Conservation (phyloP, 805 yeast species). For the Candida ascalaphidarum region DNA sequence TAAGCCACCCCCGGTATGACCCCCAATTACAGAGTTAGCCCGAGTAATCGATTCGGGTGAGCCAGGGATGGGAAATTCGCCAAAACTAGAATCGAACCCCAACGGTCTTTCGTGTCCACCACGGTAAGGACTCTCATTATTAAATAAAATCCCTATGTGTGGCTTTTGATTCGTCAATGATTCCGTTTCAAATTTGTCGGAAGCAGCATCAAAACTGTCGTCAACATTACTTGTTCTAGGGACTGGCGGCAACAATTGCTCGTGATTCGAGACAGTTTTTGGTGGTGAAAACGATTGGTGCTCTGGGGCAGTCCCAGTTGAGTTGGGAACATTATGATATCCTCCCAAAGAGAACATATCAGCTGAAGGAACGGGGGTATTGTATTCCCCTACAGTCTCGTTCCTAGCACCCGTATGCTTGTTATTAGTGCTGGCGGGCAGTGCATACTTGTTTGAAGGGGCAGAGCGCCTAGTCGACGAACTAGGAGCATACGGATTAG, state of each 20-base stretch:
- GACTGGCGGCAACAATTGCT: not conserved
- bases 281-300: constrained; percentile 1
- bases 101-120: too few relatives aligned
- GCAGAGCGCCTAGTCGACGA: too few relatives aligned
- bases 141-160: too few relatives aligned
- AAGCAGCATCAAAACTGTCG: constrained; percentile 20
- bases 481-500: constrained; percentile 32
- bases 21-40: constrained; percentile 34
- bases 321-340: constrained; percentile 1
- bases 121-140: too few relatives aligned
- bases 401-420: too few relatives aligned
- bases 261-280: constrained; percentile 1
- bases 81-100: constrained; percentile 15
- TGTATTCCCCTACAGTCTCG: too few relatives aligned
- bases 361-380: too few relatives aligned
- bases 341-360: constrained; percentile 9
- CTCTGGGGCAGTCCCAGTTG: not conserved
- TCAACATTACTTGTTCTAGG: constrained; percentile 15
- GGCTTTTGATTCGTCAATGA: too few relatives aligned
- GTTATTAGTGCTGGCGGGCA: constrained; percentile 7
- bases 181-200: constrained; percentile 2
- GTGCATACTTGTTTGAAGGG: constrained; percentile 22
- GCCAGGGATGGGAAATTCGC: constrained; percentile 37
- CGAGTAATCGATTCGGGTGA: constrained; percentile 37
- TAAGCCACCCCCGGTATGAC: constrained; percentile 15